Base-by-base conservation (phyloP, 495 filamentous ascomycete genomes). In the Entonaema liquescens region DNA sequence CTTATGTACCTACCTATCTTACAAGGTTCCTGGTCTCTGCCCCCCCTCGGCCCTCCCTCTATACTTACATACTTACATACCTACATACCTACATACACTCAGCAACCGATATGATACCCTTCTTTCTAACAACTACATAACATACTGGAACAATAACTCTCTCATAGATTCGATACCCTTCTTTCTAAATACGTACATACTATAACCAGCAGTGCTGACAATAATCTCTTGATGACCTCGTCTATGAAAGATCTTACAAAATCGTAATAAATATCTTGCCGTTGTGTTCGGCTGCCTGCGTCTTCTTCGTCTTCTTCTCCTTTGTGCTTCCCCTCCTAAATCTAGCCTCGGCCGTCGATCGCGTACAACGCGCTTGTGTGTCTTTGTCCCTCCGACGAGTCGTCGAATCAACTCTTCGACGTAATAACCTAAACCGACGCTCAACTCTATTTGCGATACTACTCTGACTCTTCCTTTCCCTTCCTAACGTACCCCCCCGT, bases 311-410 rank as follows among this genome's bases (percentile, higher is more conserved):
- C 56, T 69, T 62, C 56, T 47, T 68, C 49, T 61, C 61, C 59
- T 68, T 69, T 68, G 55, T 69, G 61, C 36, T 53, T 47, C 61
- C 68, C 40, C 42, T 26, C 49, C 26, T 52, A 61, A 17, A 58
- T 47, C 56, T 54, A 62, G 61, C 57, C 56, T 73, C 70, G 65
- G 58, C 44, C 6, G 60, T 73, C 57, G 57, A 73, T 65, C 70
- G 65, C 70, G 70, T 69, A 73, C 62, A 65, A 73, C 70, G 65
- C 70, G 70, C 65, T 66, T 73, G 70, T 69, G 49, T 62, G 26
- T 47, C 70, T 73, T 73, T 69, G 70, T 73, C 61, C 57, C 53
- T 60, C 65, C 61, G 60, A 17, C 42, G 61, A 61, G 47, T 57
- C 36, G 53, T 66, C 65, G 57, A 66, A 60, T 38, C 62, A 68